These are phyloP conservation scores for Cryptosporidium felis DNA, from an alignment of 169 alveolate species.

Conservation along the genomic window DNA sequence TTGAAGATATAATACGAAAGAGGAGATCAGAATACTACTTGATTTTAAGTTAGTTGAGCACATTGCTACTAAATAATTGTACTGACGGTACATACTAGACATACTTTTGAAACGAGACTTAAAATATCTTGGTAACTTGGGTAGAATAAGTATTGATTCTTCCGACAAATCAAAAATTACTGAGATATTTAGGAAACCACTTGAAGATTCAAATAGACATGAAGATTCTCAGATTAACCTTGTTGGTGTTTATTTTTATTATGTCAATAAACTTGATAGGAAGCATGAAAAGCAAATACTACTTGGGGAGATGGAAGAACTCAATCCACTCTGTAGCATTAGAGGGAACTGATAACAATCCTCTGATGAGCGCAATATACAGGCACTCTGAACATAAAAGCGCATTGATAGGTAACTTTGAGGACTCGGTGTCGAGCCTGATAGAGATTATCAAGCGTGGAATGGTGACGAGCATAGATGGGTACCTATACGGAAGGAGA, in stretches of 20 bases:
- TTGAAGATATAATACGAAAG: too few relatives aligned
- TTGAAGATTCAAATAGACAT: too few relatives aligned
- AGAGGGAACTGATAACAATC: constrained; percentile 52
- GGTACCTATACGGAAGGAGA: constrained; percentile 59
- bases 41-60: too few relatives aligned
- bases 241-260: constrained; percentile 21
- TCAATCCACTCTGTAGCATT: constrained; percentile 35
- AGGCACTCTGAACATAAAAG: constrained; percentile 16
- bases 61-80: too few relatives aligned
- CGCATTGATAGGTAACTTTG: constrained; percentile 29
- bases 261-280: constrained; percentile 39
- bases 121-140: too few relatives aligned
- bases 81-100: too few relatives aligned
- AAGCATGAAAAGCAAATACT: constrained; percentile 34
- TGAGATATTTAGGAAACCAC: too few relatives aligned
- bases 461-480: constrained; percentile 38
- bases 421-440: constrained; percentile 6
- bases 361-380: constrained; percentile 62
- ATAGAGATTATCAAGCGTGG: constrained; percentile 24
- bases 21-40: too few relatives aligned
- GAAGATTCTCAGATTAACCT: constrained; percentile 25
- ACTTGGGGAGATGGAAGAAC: constrained; percentile 48
- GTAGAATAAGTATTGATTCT: too few relatives aligned
- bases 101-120: too few relatives aligned
- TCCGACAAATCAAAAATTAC: too few relatives aligned